Evolutionary conservation across 768 basidiomycete genomes (phyloP).

Genomic region (Steccherinum ochraceum): DNA sequence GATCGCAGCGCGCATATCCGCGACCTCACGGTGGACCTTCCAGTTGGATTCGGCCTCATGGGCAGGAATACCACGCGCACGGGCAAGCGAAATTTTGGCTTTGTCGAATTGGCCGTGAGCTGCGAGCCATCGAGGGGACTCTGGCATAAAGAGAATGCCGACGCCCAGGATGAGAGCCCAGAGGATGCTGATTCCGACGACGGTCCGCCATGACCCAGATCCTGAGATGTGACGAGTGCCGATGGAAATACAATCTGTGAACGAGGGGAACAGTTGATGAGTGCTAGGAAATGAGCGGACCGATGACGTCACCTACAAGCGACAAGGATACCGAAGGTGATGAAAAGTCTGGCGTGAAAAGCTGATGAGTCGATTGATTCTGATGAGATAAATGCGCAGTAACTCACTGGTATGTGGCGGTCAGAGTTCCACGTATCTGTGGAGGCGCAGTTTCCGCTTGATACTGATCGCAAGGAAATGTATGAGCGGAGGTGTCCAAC

Average conservation of each 20-base stretch:
- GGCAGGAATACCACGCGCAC: constrained; percentile 39
- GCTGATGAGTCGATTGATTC: constrained; percentile 36
- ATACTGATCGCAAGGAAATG: constrained; percentile 44
- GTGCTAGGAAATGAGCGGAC: constrained; percentile 6
- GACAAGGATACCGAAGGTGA: constrained; percentile 65
- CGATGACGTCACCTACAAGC: constrained; percentile 50
- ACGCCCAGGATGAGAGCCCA: constrained; percentile 58
- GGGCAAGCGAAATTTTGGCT: constrained; percentile 41
- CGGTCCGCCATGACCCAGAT: constrained; percentile 53
- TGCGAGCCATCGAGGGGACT: constrained; percentile 60
- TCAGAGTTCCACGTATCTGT: constrained; percentile 64
- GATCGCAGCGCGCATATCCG: constrained; percentile 49
- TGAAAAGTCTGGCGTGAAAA: constrained; percentile 40
- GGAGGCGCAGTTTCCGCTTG: constrained; percentile 70
- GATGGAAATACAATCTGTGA: constrained; percentile 56
- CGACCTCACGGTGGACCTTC: constrained; percentile 38
- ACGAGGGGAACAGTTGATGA: background rate
- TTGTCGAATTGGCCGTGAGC: constrained; percentile 39
- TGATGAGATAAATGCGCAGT: too few relatives aligned
- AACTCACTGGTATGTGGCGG: constrained; percentile 28
- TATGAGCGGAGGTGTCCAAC: background rate
- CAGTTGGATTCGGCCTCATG: constrained; percentile 33
- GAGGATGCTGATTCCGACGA: constrained; percentile 54
- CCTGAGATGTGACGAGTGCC: constrained; percentile 47
- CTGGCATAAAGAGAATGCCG: constrained; percentile 68